Evolutionary conservation across 345 rosid species (phyloP), one percentile per base, ranked within the genome.

Genomic region (Moricandia moricandioides): DNA sequence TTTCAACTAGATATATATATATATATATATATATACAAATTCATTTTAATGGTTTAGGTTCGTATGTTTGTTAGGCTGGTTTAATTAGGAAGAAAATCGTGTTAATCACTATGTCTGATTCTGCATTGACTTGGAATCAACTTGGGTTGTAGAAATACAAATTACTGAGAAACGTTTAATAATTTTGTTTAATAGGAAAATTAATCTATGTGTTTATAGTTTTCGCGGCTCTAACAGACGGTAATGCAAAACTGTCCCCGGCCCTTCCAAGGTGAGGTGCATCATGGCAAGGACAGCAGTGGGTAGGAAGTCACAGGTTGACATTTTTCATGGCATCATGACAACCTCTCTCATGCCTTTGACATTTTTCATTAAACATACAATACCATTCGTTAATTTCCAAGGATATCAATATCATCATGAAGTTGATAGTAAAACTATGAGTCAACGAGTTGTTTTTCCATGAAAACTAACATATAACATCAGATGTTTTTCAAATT

Each of bases 81-180:
- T 39, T 39, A 39, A 10, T 40, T 40, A 40, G 49, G 49, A 11
- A 40, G 14, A 40, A 40, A 11, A 12, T 40, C 49, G n/a, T 75
- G 73, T 54, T 59, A 43, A 52, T 75, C 78, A 49, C 64, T 62
- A 51, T 76, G 75, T 76, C 65, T 58, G 70, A 70, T 69, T 55
- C 70, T 69, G 51, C 51, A 62, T 70, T 43, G 70, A 76, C 71
- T 40, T 71, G 60, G 60, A 29, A 29, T 3, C 31, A 29, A 29
- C 31, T 29, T 29, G 31, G 31, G 4, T 29, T 29, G 31, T 29
- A 29, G 13, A 39, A 39, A 39, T 35, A 39, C 45, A 8, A 10
- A 9, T 40, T 40, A 40, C 14, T 40, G 49, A 40, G 49, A 40
- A 11, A 40, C 1, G 49, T 40, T 13, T 40, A 4, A 40, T 40